Percentiles rank a stretch among this genome's conserved stretches.
Evolutionary conservation across 2,329 filamentous ascomycete genomes (phyloP).

Genomic region (Epicoccum nigrum): DNA sequence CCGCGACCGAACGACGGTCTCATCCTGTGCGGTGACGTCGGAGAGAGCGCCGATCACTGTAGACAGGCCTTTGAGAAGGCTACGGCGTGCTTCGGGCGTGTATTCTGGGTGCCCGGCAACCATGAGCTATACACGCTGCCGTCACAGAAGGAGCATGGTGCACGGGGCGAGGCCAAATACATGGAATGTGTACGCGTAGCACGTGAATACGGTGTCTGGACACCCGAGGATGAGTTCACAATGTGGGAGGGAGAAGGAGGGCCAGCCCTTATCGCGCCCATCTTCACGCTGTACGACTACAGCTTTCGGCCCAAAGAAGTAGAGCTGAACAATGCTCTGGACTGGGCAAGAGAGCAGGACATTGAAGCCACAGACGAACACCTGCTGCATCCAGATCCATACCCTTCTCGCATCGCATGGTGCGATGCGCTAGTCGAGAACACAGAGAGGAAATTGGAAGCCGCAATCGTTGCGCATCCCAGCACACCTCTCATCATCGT

Average conservation of each 20-base stretch:
- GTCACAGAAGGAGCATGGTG: constrained; percentile 43
- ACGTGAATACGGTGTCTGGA: constrained; percentile 58
- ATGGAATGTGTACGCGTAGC: constrained; percentile 61
- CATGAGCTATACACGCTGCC: constrained; percentile 64
- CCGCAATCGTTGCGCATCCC: constrained; percentile 36
- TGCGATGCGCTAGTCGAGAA: constrained; percentile 51
- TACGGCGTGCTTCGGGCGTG: constrained; percentile 51
- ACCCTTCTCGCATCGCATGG: constrained; percentile 53
- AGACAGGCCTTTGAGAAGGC: constrained; percentile 47
- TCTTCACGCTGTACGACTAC: constrained; percentile 67
- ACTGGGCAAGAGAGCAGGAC: constrained; percentile 54
- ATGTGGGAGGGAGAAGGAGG: constrained; percentile 60
- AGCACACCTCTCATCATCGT: constrained; percentile 50
- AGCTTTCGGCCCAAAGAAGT: constrained; percentile 61
- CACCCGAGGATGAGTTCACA: constrained; percentile 62
- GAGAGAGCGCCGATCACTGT: constrained; percentile 44
- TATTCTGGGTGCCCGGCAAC: constrained; percentile 65
- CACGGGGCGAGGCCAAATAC: constrained; percentile 61
- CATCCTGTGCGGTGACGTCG: constrained; percentile 54
- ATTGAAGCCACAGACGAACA: constrained; percentile 56
- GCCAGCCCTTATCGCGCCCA: constrained; percentile 59
- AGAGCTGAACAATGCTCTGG: constrained; percentile 54
- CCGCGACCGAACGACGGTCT: constrained; percentile 52
- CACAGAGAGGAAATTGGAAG: constrained; percentile 50
- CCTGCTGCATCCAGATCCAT: constrained; percentile 54